A percentile compares a stretch with the other conserved stretches of the same genome.
Evolutionary conservation across 2,329 filamentous ascomycete species (phyloP).

Genomic region (Exophiala sp.): DNA sequence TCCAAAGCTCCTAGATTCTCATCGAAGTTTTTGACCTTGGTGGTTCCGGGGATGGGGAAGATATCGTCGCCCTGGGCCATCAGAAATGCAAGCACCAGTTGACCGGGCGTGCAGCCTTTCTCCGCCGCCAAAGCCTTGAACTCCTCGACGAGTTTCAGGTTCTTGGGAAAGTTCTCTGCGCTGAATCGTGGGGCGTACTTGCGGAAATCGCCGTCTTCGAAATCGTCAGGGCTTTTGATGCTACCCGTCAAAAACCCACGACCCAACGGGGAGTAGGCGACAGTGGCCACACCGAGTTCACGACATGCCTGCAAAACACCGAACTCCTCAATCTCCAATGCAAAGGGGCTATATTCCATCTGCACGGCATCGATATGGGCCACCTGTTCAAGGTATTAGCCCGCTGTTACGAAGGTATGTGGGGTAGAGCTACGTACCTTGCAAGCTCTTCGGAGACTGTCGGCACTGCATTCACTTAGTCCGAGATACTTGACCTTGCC

Average conservation of each 20-base stretch:
- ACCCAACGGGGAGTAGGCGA: slow-evolving; percentile 40
- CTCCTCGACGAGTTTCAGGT: slow-evolving; percentile 49
- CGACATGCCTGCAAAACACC: slow-evolving; percentile 42
- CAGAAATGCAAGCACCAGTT: slow-evolving; percentile 60
- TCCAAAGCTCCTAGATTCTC: slow-evolving; percentile 28
- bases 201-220: slow-evolving; percentile 45
- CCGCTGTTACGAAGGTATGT: too few species aligned
- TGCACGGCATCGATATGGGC: slow-evolving; percentile 47
- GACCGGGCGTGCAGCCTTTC: slow-evolving; percentile 51
- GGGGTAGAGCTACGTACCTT: slow-evolving; percentile 20
- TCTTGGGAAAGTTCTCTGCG: slow-evolving; percentile 52
- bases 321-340: slow-evolving; percentile 42
- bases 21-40: slow-evolving; percentile 29
- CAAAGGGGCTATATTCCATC: slow-evolving; percentile 47
- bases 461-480: slow-evolving; percentile 43
- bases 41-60: slow-evolving; percentile 31
- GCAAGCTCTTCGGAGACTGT: slow-evolving; percentile 45
- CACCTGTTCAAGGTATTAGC: slow-evolving; percentile 30
- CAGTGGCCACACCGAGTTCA: slow-evolving; percentile 43
- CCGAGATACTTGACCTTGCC: slow-evolving; percentile 51
- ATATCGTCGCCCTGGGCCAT: slow-evolving; percentile 53
- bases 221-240: slow-evolving; percentile 37
- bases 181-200: slow-evolving; percentile 45
- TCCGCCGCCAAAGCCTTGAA: slow-evolving; percentile 46
- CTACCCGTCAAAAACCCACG: slow-evolving; percentile 34